A percentile compares a stretch with the other conserved stretches of the same genome.
phyloP scores from a whole-genome alignment of 306 rosid genomes.

The Carpinus fangiana region DNA sequence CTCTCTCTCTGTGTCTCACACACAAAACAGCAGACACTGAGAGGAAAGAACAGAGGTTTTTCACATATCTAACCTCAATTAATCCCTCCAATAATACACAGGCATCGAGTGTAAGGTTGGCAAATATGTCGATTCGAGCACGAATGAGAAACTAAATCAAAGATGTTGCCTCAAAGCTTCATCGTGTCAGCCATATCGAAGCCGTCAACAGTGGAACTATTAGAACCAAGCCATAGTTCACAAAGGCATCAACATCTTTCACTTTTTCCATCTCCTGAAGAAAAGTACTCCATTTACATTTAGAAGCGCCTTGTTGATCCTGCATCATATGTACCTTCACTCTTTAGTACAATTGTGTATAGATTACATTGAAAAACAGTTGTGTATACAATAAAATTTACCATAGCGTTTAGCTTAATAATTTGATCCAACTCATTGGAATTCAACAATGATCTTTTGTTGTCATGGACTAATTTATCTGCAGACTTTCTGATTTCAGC shows the following conservation, averaged over 20 bases:
- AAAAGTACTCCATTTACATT: conserved; percentile 44
- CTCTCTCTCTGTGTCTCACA: too few relatives aligned
- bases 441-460: conserved; percentile 36
- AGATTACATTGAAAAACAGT: conserved; percentile 5
- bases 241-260: conserved; percentile 59
- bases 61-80: background rate
- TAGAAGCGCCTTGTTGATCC: conserved; percentile 43
- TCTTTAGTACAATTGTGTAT: conserved; percentile 18
- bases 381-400: conserved; percentile 23
- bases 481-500: conserved; percentile 29
- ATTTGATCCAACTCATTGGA: conserved; percentile 37
- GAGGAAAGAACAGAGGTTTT: too few relatives aligned
- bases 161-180: conserved; percentile 15
- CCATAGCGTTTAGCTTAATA: conserved; percentile 39
- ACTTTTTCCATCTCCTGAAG: conserved; percentile 37
- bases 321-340: conserved; percentile 38
- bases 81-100: background rate
- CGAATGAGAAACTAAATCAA: background rate
- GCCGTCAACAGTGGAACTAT: conserved; percentile 66
- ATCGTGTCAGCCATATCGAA: conserved; percentile 57
- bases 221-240: conserved; percentile 61
- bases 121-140: background rate
- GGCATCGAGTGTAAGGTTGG: background rate
- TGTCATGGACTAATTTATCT: conserved; percentile 33
- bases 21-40: too few relatives aligned